A percentile compares a stretch with the other conserved stretches of the same genome.
Conservation (phyloP, 1,284 basidiomycete species). For the Mycosarcoma maydis region DNA sequence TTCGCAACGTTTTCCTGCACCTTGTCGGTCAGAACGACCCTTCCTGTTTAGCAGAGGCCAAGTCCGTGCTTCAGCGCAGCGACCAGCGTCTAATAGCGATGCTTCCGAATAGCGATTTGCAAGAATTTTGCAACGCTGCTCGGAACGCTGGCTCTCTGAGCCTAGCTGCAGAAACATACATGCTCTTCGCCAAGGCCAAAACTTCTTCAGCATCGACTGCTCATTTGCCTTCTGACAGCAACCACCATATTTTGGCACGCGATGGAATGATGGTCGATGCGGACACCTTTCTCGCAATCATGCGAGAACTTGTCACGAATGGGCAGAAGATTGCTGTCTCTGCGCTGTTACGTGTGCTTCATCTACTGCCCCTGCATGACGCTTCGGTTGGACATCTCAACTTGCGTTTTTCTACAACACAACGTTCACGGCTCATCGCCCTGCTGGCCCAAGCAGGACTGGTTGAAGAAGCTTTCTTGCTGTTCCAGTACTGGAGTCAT, state of each 20-base stretch:
- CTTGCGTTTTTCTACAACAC: conserved; percentile 7
- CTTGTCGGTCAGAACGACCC: conserved; percentile 20
- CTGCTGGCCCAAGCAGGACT: conserved; percentile 21
- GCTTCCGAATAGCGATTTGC: conserved; percentile 19
- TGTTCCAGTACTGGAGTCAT: conserved; percentile 36
- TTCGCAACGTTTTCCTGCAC: conserved; percentile 19
- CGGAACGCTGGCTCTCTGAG: neutral
- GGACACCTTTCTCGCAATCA: conserved; percentile 16
- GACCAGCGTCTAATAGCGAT: conserved; percentile 32
- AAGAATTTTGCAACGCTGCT: conserved; percentile 27
- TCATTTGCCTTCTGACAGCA: neutral
- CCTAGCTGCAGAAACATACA: conserved; percentile 16
- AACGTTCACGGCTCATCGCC: conserved; percentile 9
- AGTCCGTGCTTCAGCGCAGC: conserved; percentile 23
- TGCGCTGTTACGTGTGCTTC: conserved; percentile 22
- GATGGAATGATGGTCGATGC: conserved; percentile 27
- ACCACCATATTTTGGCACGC: conserved; percentile 22
- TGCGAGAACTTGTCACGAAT: conserved; percentile 3
- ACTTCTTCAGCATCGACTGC: conserved; percentile 3
- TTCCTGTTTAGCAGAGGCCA: conserved; percentile 5
- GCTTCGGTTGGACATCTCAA: conserved; percentile 19
- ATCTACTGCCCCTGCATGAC: conserved; percentile 25
- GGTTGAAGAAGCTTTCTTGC: conserved; percentile 26
- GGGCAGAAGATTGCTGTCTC: conserved; percentile 11
- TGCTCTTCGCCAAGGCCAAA: conserved; percentile 32